Evolutionary conservation across 768 basidiomycete species (phyloP).

Genomic region (Lactarius quietus): DNA sequence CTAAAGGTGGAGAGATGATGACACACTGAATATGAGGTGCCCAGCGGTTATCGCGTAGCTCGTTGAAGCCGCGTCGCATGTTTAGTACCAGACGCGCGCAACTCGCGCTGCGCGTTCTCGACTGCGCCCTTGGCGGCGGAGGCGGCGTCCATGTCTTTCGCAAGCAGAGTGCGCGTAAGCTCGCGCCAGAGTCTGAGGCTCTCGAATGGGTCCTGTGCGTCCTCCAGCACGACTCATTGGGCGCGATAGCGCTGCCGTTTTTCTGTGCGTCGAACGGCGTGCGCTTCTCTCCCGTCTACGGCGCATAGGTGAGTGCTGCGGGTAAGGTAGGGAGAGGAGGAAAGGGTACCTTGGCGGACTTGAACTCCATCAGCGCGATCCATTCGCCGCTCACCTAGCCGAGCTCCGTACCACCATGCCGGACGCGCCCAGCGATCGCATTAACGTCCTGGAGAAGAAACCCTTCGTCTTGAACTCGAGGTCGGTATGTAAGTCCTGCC

Average conservation of each 20-base stretch:
- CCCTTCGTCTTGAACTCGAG: slow-evolving; percentile 99
- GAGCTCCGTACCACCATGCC: slow-evolving; percentile 55
- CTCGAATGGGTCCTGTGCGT: slow-evolving; percentile 87
- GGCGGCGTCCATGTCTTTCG: slow-evolving; percentile 92
- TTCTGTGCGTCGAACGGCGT: slow-evolving; percentile 85
- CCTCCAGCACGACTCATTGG: slow-evolving; percentile 87
- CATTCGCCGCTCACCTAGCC: slow-evolving; percentile 91
- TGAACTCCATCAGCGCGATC: slow-evolving; percentile 88
- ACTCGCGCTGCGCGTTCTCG: slow-evolving; percentile 89
- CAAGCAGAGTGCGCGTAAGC: slow-evolving; percentile 81
- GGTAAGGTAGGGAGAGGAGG: neutral
- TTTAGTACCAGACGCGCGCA: slow-evolving; percentile 59
- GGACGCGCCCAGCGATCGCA: slow-evolving; percentile 76
- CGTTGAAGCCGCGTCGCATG: slow-evolving; percentile 83
- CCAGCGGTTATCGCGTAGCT: slow-evolving; percentile 73
- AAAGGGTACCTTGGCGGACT: slow-evolving; percentile 52
- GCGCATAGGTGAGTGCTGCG: neutral
- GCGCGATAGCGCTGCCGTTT: slow-evolving; percentile 68
- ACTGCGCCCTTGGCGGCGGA: slow-evolving; percentile 86
- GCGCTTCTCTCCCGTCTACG: no score
- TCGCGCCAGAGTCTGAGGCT: slow-evolving; percentile 73
- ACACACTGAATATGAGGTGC: slow-evolving; percentile 55
- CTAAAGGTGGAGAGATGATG: no score
- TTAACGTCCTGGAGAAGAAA: slow-evolving; percentile 97
- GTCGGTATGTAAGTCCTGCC: slow-evolving; percentile 68